Evolutionary conservation across 768 basidiomycete genomes (phyloP).

Genomic region (Boletus pseudopeckii): DNA sequence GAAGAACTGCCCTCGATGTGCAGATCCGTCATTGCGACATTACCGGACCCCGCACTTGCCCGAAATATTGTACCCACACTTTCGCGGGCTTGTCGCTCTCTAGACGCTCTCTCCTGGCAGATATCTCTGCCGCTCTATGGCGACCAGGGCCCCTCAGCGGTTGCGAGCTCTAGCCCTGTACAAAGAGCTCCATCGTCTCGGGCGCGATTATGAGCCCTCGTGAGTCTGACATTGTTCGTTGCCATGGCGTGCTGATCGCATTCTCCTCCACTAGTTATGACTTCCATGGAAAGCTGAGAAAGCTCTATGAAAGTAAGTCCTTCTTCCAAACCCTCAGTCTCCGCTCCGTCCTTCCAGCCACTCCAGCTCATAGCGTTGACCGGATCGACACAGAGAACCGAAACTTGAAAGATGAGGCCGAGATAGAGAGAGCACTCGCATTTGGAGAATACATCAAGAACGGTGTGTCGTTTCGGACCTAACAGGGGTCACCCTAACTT

Average conservation of each 20-base stretch:
- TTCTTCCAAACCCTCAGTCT: background rate
- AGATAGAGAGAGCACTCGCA: constrained; percentile 72
- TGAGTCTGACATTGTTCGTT: constrained; percentile 37
- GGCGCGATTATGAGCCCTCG: constrained; percentile 81
- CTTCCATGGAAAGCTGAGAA: constrained; percentile 69
- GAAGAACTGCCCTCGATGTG: no score
- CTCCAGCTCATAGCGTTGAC: background rate
- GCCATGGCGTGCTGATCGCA: constrained; percentile 6
- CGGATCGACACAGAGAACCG: constrained; percentile 54
- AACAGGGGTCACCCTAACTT: background rate
- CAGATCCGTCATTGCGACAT: no score
- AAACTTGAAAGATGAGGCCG: constrained; percentile 57
- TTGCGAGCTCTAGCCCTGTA: constrained; percentile 69
- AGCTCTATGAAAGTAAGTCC: constrained; percentile 67
- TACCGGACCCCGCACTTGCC: background rate
- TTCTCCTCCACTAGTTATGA: constrained; percentile 53
- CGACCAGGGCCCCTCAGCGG: constrained; percentile 46
- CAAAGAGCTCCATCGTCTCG: constrained; percentile 78
- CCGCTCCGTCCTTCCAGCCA: background rate
- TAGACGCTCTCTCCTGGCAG: background rate
- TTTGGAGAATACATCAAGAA: constrained; percentile 85
- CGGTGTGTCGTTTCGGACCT: constrained; percentile 42
- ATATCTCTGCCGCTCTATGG: constrained; percentile 34
- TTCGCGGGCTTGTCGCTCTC: background rate
- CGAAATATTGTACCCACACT: background rate